Conservation (phyloP, 768 basidiomycete genomes). For the Mycena rebaudengoi region DNA sequence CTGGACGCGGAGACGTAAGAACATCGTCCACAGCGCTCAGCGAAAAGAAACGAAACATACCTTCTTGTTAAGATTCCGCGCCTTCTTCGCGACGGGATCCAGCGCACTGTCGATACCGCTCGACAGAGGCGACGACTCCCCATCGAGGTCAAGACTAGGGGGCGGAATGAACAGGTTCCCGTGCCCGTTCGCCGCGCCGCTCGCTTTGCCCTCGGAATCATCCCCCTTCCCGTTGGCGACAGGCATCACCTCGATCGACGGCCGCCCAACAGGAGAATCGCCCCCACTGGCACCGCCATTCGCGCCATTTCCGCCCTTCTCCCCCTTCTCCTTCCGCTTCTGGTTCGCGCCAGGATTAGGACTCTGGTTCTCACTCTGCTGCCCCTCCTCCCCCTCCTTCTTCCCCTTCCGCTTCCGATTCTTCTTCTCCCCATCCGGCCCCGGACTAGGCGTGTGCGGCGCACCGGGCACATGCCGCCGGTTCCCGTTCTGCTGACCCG, state of each 20-base stretch:
- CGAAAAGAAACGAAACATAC: slow-evolving; percentile 48
- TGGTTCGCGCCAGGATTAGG: neutral
- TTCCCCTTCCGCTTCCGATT: slow-evolving; percentile 69
- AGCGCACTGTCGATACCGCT: slow-evolving; percentile 65
- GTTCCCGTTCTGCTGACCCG: slow-evolving; percentile 45
- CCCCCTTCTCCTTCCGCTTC: slow-evolving; percentile 26
- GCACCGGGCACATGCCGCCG: slow-evolving; percentile 82
- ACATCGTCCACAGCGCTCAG: neutral
- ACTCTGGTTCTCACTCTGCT: slow-evolving; percentile 44
- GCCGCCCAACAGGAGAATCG: slow-evolving; percentile 20
- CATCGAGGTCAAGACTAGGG: slow-evolving; percentile 32
- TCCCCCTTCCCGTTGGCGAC: neutral
- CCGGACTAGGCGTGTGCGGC: slow-evolving; percentile 56
- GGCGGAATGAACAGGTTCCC: slow-evolving; percentile 27
- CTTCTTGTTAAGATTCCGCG: slow-evolving; percentile 96
- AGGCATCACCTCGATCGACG: slow-evolving; percentile 47
- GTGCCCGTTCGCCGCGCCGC: slow-evolving; percentile 26
- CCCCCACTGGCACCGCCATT: slow-evolving; percentile 40
- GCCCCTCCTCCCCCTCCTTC: slow-evolving; percentile 34
- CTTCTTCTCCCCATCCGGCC: slow-evolving; percentile 49
- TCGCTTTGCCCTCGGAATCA: slow-evolving; percentile 22
- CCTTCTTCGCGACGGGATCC: slow-evolving; percentile 90
- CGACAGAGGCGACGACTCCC: slow-evolving; percentile 55
- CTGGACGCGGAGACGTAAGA: slow-evolving; percentile 48
- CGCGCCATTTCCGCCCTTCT: slow-evolving; percentile 45